Percentiles rank a stretch among this genome's conserved stretches.
Conservation (phyloP, 2,329 filamentous ascomycete species). For the Phyllosticta capitalensis region DNA sequence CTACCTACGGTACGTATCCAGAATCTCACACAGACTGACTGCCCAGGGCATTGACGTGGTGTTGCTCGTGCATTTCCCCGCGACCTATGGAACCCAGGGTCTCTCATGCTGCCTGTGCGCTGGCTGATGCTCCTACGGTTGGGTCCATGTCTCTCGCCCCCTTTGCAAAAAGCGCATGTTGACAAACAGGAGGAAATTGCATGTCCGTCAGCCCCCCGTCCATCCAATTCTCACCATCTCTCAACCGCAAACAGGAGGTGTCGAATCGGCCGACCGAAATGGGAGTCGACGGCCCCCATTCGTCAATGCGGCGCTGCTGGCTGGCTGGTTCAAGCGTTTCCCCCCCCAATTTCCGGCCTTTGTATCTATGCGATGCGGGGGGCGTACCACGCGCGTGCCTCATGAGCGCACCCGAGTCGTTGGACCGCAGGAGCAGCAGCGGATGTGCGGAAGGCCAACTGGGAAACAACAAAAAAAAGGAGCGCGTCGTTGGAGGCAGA, state of each 20-base stretch:
- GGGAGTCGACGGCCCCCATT: conserved; percentile 2
- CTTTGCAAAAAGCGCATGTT: conserved; percentile 7
- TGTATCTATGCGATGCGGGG: neutral
- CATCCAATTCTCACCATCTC: neutral
- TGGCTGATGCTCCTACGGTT: too few relatives aligned
- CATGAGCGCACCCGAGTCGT: neutral
- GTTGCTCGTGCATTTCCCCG: neutral
- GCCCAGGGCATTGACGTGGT: neutral
- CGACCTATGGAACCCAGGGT: neutral
- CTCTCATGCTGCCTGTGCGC: conserved; percentile 1
- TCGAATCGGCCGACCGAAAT: neutral
- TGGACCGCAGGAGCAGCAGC: neutral
- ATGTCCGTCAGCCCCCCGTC: neutral
- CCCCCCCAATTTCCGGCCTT: conserved; percentile 8
- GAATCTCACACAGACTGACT: neutral
- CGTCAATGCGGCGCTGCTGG: conserved; percentile 6
- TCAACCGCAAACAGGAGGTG: neutral
- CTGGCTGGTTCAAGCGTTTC: neutral
- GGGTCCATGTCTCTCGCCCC: neutral
- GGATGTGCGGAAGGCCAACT: neutral
- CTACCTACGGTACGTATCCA: too few relatives aligned
- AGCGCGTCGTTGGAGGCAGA: neutral
- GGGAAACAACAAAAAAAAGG: conserved; percentile 2
- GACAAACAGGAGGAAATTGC: neutral
- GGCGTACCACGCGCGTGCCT: neutral